Evolutionary conservation across 257 asterid species (phyloP).

Genomic region (Scutellaria baicalensis): DNA sequence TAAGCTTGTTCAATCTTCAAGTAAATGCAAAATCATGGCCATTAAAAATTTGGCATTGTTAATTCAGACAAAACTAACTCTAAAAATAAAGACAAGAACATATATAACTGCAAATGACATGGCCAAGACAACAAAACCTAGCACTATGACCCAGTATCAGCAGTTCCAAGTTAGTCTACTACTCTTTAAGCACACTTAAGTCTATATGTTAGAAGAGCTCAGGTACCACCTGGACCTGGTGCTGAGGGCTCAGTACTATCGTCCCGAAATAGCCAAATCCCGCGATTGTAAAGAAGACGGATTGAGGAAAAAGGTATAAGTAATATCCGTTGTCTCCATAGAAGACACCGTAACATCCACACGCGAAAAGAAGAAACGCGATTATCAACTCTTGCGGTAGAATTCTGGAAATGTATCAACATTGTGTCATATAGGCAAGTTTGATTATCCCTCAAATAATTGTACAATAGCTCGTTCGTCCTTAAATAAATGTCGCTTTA

Average conservation of each 20-base stretch:
- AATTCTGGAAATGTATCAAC: conserved; percentile 19
- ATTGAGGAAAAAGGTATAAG: conserved; percentile 44
- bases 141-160: conserved; percentile 12
- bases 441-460: too few species aligned
- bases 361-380: conserved; percentile 30
- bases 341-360: conserved; percentile 39
- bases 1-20: not conserved
- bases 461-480: too few species aligned
- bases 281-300: conserved; percentile 36
- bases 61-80: not conserved
- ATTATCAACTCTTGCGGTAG: conserved; percentile 32
- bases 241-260: conserved; percentile 16
- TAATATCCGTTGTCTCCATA: conserved; percentile 34
- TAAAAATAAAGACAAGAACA: not conserved
- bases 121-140: not conserved
- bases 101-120: not conserved
- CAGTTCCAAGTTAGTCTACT: conserved; percentile 20
- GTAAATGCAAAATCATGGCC: not conserved
- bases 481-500: too few species aligned
- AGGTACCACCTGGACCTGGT: not conserved
- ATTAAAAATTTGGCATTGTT: not conserved
- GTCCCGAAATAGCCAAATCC: conserved; percentile 51
- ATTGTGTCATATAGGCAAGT: too few species aligned
- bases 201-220: not conserved
- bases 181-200: not conserved